These are phyloP conservation scores for Pontederia crassipes DNA, from an alignment of 176 grass and related monocot species.

Conservation along the genomic window DNA sequence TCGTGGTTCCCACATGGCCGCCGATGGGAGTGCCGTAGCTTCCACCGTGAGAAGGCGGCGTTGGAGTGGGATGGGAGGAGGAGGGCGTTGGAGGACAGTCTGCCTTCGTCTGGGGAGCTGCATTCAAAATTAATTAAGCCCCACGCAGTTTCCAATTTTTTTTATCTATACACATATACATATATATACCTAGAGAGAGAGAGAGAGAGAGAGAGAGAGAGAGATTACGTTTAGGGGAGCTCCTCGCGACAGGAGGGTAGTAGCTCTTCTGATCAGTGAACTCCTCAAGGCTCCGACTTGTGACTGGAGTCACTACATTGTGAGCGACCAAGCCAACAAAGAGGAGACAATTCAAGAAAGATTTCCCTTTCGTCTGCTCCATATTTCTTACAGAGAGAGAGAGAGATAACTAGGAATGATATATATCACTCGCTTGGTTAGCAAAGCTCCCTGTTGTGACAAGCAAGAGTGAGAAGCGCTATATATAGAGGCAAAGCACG, in stretches of 20 bases:
- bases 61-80: not conserved
- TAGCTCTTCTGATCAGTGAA: conserved; percentile 2
- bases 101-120: not conserved
- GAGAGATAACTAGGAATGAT: not conserved
- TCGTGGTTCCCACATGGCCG: too few relatives aligned
- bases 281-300: not conserved
- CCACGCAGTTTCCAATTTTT: not conserved
- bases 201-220: not conserved
- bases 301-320: not conserved
- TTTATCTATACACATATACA: not conserved
- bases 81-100: not conserved
- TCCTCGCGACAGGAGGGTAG: not conserved
- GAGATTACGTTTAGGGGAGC: not conserved
- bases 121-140: not conserved
- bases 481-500: not conserved
- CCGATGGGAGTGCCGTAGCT: conserved; percentile 1
- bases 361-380: not conserved
- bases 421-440: too few relatives aligned
- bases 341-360: not conserved
- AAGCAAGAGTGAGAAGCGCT: not conserved
- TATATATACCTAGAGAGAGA: not conserved
- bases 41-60: not conserved
- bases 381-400: not conserved
- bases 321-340: not conserved
- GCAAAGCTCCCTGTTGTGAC: too few relatives aligned